These are phyloP conservation scores for Metschnikowia arizonensis DNA, from an alignment of 805 yeast species.

Conservation along the genomic window DNA sequence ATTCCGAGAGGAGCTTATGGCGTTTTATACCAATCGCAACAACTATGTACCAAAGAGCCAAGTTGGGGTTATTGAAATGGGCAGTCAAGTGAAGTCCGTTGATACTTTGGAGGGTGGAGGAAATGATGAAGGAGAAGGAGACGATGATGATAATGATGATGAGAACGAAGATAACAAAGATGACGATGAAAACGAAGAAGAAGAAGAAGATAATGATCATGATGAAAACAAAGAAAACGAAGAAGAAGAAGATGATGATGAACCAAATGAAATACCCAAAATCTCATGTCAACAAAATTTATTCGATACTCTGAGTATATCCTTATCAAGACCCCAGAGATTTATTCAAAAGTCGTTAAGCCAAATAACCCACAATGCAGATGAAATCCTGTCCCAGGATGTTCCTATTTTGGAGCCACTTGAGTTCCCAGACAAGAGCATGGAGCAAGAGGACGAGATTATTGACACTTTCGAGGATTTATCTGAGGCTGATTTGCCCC, in stretches of 20 bases:
- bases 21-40: conserved; percentile 41
- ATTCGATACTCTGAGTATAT: not conserved
- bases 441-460: not conserved
- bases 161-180: conserved; percentile 12
- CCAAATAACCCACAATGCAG: too few species aligned
- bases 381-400: too few species aligned
- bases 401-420: not conserved
- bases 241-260: too few species aligned
- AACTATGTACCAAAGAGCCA: conserved; percentile 34
- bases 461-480: not conserved
- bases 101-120: not conserved
- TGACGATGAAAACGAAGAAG: too few species aligned
- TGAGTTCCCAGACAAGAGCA: not conserved
- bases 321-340: not conserved
- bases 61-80: conserved; percentile 25
- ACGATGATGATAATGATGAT: conserved; percentile 6
- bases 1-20: conserved; percentile 47
- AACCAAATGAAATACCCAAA: too few species aligned
- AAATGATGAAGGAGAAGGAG: not conserved
- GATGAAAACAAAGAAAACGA: too few species aligned
- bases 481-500: not conserved
- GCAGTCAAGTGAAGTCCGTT: conserved; percentile 2
- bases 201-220: too few species aligned
- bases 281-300: not conserved
- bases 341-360: not conserved